Conservation (phyloP, 1,284 basidiomycete genomes). For the Ustilago vetiveriae region DNA sequence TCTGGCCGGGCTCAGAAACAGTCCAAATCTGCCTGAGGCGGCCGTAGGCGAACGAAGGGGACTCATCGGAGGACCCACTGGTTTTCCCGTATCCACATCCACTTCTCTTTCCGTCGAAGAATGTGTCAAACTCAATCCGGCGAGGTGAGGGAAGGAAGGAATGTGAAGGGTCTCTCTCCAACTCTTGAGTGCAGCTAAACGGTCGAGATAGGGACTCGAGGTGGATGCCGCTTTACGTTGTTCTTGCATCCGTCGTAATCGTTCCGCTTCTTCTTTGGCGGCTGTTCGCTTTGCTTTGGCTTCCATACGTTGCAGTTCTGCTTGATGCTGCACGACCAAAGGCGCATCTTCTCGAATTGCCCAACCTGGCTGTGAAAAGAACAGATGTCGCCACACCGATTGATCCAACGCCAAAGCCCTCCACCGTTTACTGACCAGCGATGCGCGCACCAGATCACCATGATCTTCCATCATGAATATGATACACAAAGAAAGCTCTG, state of each 20-base stretch:
- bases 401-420: slow-evolving; percentile 31
- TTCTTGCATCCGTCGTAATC: slow-evolving; percentile 11
- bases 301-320: slow-evolving; percentile 13
- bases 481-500: slow-evolving; percentile 50
- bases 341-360: slow-evolving; percentile 47
- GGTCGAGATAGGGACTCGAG: slow-evolving; percentile 17
- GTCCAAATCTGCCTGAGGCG: slow-evolving; percentile 29
- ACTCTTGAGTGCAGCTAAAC: slow-evolving; percentile 30
- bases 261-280: slow-evolving; percentile 21
- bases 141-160: slow-evolving; percentile 34
- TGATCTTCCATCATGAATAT: slow-evolving; percentile 24
- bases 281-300: slow-evolving; percentile 15
- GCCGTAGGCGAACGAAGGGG: slow-evolving; percentile 38
- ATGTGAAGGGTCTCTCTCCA: slow-evolving; percentile 48
- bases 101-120: slow-evolving; percentile 1
- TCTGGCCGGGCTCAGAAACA: slow-evolving; percentile 34
- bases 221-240: slow-evolving; percentile 14
- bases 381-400: slow-evolving; percentile 45
- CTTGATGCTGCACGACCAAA: slow-evolving; percentile 35
- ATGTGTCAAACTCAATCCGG: slow-evolving; percentile 10
- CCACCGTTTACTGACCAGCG: slow-evolving; percentile 39
- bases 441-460: slow-evolving; percentile 27
- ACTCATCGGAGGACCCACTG: slow-evolving; percentile 12
- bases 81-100: slow-evolving; percentile 19
- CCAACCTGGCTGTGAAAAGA: slow-evolving; percentile 46